phyloP scores from a whole-genome alignment of 345 rosid species.

The Eucalyptus victrix region DNA sequence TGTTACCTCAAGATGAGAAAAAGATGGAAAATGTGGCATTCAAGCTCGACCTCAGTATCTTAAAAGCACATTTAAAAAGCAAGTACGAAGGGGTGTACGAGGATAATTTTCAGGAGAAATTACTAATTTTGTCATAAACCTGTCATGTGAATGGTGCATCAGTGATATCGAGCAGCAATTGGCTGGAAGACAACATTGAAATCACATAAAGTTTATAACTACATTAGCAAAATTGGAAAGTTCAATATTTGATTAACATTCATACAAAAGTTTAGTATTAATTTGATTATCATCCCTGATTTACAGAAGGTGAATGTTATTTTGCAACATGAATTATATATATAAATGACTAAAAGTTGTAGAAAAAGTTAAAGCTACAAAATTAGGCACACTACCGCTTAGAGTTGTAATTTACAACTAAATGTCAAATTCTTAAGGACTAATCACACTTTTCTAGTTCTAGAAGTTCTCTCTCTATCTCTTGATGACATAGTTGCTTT shows the following conservation, averaged over 20 bases:
- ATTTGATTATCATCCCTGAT: neutral
- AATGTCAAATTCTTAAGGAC: neutral
- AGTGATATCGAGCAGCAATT: rapidly evolving
- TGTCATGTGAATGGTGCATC: rapidly evolving
- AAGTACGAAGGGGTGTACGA: neutral
- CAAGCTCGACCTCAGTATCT: neutral
- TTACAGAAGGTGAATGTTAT: neutral
- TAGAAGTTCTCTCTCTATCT: neutral
- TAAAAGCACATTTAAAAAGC: neutral
- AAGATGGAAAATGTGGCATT: neutral
- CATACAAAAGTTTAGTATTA: neutral
- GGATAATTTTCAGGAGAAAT: neutral
- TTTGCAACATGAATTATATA: neutral
- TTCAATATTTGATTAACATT: neutral
- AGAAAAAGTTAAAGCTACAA: neutral
- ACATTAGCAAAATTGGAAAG: neutral
- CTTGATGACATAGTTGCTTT: neutral
- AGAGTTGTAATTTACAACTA: neutral
- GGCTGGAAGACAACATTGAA: neutral
- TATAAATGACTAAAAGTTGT: neutral
- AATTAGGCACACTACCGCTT: neutral
- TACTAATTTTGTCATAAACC: neutral
- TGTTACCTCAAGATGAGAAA: neutral
- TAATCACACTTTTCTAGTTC: neutral
- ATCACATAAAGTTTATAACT: neutral